Base-by-base conservation (phyloP, 2,329 filamentous ascomycete species). In the Fusarium continuum region DNA sequence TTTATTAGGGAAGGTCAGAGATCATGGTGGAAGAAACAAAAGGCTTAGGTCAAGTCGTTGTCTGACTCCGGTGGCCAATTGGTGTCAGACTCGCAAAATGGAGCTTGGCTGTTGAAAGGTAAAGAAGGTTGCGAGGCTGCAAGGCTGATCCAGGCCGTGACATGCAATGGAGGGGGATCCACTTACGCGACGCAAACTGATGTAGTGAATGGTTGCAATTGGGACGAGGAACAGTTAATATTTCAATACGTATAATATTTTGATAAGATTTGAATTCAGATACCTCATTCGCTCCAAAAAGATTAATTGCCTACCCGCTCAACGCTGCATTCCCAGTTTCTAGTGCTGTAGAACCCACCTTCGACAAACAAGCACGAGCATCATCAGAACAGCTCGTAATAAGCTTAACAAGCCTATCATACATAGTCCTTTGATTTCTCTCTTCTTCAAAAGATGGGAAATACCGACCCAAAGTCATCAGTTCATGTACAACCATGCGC, bases 51-150 rank as follows among this genome's bases (percentile, higher is more conserved):
- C 36, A 47, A 47, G 47, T 44, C 41, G 51, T 39, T 61, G 52
- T 23, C 58, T 51, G 55, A 38, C 45, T 65, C 44, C 28, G 55
- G 55, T 64, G 54, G 60, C 64, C 63, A 70, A 74, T 74, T 74
- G 64, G 68, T 64, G 53, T 61, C 49, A 52, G 46, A 41, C 48
- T 56, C 55, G 46, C 45, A 28, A 55, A 48, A 43, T 43, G 56
- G 46, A 67, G 58, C 59, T 70, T 65, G 64, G 55, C 46, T 58
- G 60, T 62, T 60, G 58, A 40, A 48, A 50, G 67, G 62, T 67
- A 38, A 61, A 64, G 62, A 63, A 56, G 44, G 68, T 55, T 72
- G 67, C 72, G 70, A 76, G 74, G 74, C 74, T 76, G 55, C 74
- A 68, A 76, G 75, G 74, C 74, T 74, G 71, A 72, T 67, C 70